Evolutionary conservation across 768 basidiomycete genomes (phyloP).

Genomic region (Tephrocybe sp.): DNA sequence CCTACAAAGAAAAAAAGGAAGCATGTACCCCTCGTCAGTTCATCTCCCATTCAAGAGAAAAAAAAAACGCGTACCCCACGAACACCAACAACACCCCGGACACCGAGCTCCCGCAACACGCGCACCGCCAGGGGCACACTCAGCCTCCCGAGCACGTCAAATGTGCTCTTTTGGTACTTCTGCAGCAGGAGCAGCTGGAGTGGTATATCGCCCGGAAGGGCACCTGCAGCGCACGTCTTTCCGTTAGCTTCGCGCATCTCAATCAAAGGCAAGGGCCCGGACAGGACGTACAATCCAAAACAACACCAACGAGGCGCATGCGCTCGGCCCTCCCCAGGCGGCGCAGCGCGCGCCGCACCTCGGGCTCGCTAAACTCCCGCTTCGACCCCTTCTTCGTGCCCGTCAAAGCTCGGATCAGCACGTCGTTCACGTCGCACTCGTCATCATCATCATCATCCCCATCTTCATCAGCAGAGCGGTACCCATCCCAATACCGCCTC

Average conservation of each 20-base stretch:
- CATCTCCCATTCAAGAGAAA: too few relatives aligned
- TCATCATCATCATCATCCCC: constrained; percentile 30
- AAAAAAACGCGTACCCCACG: constrained; percentile 42
- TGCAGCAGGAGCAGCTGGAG: constrained; percentile 83
- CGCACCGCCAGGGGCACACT: constrained; percentile 64
- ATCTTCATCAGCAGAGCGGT: constrained; percentile 43
- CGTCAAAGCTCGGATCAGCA: too few relatives aligned
- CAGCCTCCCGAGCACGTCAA: constrained; percentile 77
- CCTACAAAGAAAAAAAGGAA: constrained; percentile 43
- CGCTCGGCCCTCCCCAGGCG: constrained; percentile 64
- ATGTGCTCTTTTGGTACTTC: constrained; percentile 80
- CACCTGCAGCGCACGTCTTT: constrained; percentile 51
- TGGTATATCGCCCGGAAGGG: constrained; percentile 81
- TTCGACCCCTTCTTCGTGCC: constrained; percentile 50
- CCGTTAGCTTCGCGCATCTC: not conserved
- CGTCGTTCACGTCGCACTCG: constrained; percentile 31
- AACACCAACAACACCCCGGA: constrained; percentile 61
- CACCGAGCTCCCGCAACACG: constrained; percentile 54
- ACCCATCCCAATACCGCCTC: constrained; percentile 75
- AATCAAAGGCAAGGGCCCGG: too few relatives aligned
- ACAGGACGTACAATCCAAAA: constrained; percentile 49
- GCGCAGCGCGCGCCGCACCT: constrained; percentile 64
- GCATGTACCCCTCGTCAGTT: too few relatives aligned
- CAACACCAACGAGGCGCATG: constrained; percentile 42
- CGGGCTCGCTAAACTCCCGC: constrained; percentile 67